Conservation (phyloP, 164 flowering plant genomes). For the Aristolochia contorta region DNA sequence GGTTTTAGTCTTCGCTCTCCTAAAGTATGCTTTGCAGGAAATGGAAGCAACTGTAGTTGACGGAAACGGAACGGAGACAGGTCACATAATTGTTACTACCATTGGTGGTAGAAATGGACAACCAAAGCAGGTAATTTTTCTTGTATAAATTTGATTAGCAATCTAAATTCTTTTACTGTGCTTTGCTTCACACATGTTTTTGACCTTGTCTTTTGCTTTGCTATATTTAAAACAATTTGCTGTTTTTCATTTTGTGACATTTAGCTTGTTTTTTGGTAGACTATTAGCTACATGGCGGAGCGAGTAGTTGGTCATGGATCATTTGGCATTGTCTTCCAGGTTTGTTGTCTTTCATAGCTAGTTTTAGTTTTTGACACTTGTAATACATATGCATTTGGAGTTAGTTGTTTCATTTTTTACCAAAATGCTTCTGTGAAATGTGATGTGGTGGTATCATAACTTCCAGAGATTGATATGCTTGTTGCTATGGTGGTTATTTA, state of each 20-base stretch:
- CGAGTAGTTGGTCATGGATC: slow-evolving; percentile 65
- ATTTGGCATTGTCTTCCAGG: slow-evolving; percentile 64
- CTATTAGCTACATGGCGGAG: slow-evolving; percentile 68
- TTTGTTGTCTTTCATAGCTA: slow-evolving; percentile 7
- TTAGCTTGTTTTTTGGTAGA: slow-evolving; percentile 20
- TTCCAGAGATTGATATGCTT: neutral
- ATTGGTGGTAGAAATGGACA: slow-evolving; percentile 65
- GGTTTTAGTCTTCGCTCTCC: neutral
- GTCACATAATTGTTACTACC: slow-evolving; percentile 66
- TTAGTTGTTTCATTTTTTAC: no score
- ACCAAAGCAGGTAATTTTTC: slow-evolving; percentile 39
- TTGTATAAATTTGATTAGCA: neutral
- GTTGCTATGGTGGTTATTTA: slow-evolving; percentile 9
- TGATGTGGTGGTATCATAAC: no score
- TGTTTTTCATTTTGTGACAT: neutral
- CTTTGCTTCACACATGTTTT: no score
- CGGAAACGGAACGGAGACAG: slow-evolving; percentile 63
- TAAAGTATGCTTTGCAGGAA: slow-evolving; percentile 22
- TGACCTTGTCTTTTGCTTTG: no score
- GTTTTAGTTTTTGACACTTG: no score
- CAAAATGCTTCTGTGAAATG: no score
- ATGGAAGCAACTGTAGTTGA: slow-evolving; percentile 52
- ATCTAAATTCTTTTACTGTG: neutral
- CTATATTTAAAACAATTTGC: neutral
- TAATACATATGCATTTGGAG: no score